These are phyloP conservation scores for Gillenia trifoliata DNA, from an alignment of 306 rosid species.

Conservation along the genomic window DNA sequence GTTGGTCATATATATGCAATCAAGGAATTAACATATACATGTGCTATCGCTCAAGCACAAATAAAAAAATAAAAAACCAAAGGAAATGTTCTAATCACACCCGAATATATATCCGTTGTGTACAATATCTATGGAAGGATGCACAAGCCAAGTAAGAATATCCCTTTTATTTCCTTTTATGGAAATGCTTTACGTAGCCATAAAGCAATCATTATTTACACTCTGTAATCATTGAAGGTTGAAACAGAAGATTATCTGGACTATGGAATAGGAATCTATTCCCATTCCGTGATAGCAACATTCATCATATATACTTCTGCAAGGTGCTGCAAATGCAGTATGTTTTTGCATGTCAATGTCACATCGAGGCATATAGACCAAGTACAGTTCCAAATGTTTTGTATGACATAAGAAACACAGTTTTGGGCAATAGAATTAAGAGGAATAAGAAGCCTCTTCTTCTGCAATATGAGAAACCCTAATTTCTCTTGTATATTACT, in stretches of 20 bases:
- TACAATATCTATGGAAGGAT: neutral
- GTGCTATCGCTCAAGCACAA: neutral
- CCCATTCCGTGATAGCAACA: neutral
- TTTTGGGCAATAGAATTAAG: too few relatives aligned
- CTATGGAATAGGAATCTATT: neutral
- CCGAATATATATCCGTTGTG: neutral
- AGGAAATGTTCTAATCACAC: neutral
- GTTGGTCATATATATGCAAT: neutral
- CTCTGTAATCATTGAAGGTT: neutral
- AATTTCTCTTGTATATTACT: too few relatives aligned
- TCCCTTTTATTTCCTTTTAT: slow-evolving; percentile 4
- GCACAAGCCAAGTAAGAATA: slow-evolving; percentile 26
- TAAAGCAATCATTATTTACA: slow-evolving; percentile 23
- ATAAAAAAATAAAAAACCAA: neutral
- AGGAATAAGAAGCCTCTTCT: neutral
- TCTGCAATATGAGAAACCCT: neutral
- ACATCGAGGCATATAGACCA: neutral
- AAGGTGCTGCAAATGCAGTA: neutral
- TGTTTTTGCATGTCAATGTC: neutral
- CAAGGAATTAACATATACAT: neutral
- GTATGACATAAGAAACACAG: too few relatives aligned
- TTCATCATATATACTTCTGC: neutral
- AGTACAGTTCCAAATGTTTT: neutral
- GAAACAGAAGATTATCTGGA: slow-evolving; percentile 1
- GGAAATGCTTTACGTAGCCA: neutral